Base-by-base conservation (phyloP, 176 grass and related monocot species). In the Secale cereale region DNA sequence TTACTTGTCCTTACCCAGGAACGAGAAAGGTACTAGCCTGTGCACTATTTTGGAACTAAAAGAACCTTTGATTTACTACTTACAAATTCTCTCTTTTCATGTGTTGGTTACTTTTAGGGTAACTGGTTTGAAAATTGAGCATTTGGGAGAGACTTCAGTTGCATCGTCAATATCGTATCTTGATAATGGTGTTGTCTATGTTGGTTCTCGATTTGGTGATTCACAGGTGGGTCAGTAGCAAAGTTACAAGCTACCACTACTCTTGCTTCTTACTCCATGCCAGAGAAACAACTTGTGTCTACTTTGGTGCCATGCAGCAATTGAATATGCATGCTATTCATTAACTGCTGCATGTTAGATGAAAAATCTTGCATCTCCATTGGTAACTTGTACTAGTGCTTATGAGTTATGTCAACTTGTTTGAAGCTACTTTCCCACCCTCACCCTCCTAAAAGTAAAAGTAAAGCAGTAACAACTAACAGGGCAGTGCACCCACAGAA, bases 181-280 rank as follows among this genome's bases (percentile, higher is more conserved):
- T 46, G 97, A 99, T 79, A 99, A 94, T 83, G 97, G 90, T 12
- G 94, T 99, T 88, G 97, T 99, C 78, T 99, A 94, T 76, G 82
- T 99, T 69, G 97, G 97, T 87, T 99, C 97, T 84, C 91, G 90
- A 81, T 99, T 94, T 94, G 97, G 97, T 52, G 97, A 99, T 92
- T 99, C 97, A 77, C 97, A 99, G 94, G 97, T 97, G 56, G 37
- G 67, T 82, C 64, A 86, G 26, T 36, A 76, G 39, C 30, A 85
- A 22, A 40, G n/a, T 59, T 48, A n/a, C 29, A 35, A n/a, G 56
- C 4, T 61, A 40, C 36, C 12, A n/a, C 20, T 84, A 65, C n/a
- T 57, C 7, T 20, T 63, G 23, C 32, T 52, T 26, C 48, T 22
- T 68, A 37, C 25, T 76, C 57, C 62, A 52, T 40, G 20, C 45